Evolutionary conservation across 495 filamentous ascomycete genomes (phyloP).

Genomic region (Penicillium taxi): DNA sequence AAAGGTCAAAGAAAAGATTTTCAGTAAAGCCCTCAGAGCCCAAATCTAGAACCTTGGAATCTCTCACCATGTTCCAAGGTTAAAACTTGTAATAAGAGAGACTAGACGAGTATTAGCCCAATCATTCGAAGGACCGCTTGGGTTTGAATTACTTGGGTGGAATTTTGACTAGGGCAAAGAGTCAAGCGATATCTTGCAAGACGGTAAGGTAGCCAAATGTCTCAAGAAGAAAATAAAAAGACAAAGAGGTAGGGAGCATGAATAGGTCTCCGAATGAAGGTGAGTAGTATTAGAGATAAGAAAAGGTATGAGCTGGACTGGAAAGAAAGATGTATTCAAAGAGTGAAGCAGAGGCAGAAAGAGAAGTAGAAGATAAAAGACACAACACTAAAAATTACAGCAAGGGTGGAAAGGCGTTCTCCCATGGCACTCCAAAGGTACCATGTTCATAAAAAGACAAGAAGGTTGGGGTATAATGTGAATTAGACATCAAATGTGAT

Average conservation of each 20-base stretch:
- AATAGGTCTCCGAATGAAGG: neutral
- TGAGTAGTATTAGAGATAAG: neutral
- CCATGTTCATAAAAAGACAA: slow-evolving; percentile 5
- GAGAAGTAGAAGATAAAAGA: neutral
- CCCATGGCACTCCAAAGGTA: slow-evolving; percentile 5
- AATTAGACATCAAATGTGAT: slow-evolving; percentile 15
- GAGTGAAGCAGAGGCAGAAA: neutral
- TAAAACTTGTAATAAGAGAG: neutral
- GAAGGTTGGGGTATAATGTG: slow-evolving; percentile 14
- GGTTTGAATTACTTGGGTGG: no score
- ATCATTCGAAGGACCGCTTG: no score
- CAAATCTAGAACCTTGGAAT: neutral
- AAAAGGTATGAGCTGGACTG: neutral
- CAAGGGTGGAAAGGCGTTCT: neutral
- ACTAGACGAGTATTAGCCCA: neutral
- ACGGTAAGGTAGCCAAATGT: slow-evolving; percentile 1
- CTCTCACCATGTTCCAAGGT: neutral
- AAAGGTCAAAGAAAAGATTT: no score
- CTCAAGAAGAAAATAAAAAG: slow-evolving; percentile 1
- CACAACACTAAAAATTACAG: neutral
- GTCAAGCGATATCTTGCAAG: neutral
- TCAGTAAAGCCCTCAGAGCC: no score
- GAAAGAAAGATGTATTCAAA: neutral
- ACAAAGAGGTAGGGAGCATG: neutral
- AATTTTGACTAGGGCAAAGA: no score